Evolutionary conservation across 176 grass and related monocot species (phyloP), one percentile per base, ranked within the genome.

Genomic region (Otatea glauca): DNA sequence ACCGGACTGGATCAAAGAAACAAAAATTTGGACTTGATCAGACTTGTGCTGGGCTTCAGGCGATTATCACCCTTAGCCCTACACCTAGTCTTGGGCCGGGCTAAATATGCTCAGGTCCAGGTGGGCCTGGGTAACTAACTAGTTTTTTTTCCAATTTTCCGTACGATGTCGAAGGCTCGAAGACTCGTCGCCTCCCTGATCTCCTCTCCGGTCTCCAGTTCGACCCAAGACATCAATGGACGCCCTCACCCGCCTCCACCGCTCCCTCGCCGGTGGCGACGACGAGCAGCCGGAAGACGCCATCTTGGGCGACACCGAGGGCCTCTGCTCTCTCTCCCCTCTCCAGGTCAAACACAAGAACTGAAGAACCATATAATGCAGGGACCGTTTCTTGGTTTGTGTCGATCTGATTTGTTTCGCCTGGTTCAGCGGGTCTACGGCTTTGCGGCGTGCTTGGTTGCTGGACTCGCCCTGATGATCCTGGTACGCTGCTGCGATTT

Each of bases 391-490:
- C 67, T 50, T 64, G 48, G 16, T 79, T 81, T 74, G 32, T 23
- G 44, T 64, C 74, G 32, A 80, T 86, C 60, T 86, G 70, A 79
- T 11, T n/a, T 49, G 8, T 78, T 84, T 86, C 76, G 47, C 23
- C 17, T 89, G 41, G 51, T 83, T 47, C 84, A 98, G 96, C 83
- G 91, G 72, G 41, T 98, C 59, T 98, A 95, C 81, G 89, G 83
- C 14, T 98, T 98, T 43, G 89, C 85, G 20, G 84, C 77, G 21
- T 95, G 82, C 74, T 81, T 98, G 64, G 87, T 86, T 76, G 70
- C 78, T 50, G 96, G 91, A 67, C 86, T 95, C 49, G 91, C 85
- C n/a, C 86, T 93, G 47, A 95, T 98, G 96, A 82, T 96, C 63
- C 64, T 98, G 96, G 96, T 98, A 95, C 20, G 29, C 32, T 9